Base-by-base conservation (phyloP, 257 asterid species). In the Eustoma russellianum region DNA sequence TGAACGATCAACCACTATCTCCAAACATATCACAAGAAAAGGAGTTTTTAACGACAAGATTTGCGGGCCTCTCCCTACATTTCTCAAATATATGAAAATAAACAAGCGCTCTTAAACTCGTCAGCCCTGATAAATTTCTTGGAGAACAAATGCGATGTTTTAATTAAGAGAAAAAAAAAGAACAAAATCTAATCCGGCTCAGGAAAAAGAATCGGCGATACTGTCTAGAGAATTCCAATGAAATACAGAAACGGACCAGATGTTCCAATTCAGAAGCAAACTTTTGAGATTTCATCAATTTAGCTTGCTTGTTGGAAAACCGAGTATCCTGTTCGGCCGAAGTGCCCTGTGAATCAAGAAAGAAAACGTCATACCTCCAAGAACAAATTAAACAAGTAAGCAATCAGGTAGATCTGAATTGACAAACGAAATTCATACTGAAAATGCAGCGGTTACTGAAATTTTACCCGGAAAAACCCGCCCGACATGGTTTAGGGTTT, bases 311-410 rank as follows among this genome's bases (percentile, higher is more conserved):
- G 84, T 92, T 92, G 70, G 99, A 92, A 79, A 92, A 92, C 30
- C 99, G 83, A 53, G 99, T 88, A 67, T 92, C 99, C 78, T 92
- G 99, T 61, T 81, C 95, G 41, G 99, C 95, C 24, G 97, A 88
- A 43, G 99, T 92, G 67, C 99, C 99, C 99, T 92, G 68, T 44
- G 53, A 50, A 64, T 15, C 63, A 62, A 45, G 67, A 30, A 54
- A n/a, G 35, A 17, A 35, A 8, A 50, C 18, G 57, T 52, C 15
- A 15, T 56, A 50, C 28, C 41, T n/a, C 24, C 50, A 16, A 43
- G 35, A 11, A 12, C 28, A 35, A 17, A 40, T 13, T 12, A 47
- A 15, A 5, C 34, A 18, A 50, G 17, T 16, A 13, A 28, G 5
- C 15, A 30, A 18, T n/a, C 52, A 56, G 48, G 57, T 55, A 24